Evolutionary conservation across 176 grass and related monocot species (phyloP).

Genomic region (Oryza rufipogon): DNA sequence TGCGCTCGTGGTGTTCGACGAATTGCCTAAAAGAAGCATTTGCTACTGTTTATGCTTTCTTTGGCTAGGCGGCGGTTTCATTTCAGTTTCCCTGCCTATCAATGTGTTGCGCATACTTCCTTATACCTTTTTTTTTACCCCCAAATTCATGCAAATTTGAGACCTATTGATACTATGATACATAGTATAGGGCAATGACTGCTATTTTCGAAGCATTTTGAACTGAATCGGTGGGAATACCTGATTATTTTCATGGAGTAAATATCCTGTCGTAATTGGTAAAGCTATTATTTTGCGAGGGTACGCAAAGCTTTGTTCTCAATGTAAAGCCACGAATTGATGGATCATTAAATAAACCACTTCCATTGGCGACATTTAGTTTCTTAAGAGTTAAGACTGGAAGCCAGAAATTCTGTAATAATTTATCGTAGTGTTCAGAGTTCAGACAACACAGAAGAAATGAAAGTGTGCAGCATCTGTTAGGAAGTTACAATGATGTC

Average conservation of each 20-base stretch:
- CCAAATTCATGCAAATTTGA: no score
- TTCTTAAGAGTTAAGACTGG: no score
- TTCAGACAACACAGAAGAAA: neutral
- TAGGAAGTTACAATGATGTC: neutral
- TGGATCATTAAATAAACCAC: neutral
- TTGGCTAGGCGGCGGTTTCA: neutral
- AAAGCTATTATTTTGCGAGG: neutral
- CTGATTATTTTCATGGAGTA: neutral
- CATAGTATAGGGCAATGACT: no score
- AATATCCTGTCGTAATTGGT: neutral
- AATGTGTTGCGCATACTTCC: neutral
- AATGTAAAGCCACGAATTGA: no score
- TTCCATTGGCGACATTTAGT: neutral
- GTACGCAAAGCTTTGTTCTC: no score
- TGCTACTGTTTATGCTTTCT: neutral
- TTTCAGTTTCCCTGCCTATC: neutral
- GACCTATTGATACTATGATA: no score
- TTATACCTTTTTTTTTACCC: neutral
- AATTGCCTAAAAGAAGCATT: conserved; percentile 7
- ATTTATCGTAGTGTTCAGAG: neutral
- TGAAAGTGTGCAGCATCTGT: neutral
- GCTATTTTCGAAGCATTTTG: no score
- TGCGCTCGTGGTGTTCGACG: conserved; percentile 24
- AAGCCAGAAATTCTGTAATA: neutral
- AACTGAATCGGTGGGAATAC: no score